Base-by-base conservation (phyloP, 768 basidiomycete genomes). In the Hydnomerulius pinastri region DNA sequence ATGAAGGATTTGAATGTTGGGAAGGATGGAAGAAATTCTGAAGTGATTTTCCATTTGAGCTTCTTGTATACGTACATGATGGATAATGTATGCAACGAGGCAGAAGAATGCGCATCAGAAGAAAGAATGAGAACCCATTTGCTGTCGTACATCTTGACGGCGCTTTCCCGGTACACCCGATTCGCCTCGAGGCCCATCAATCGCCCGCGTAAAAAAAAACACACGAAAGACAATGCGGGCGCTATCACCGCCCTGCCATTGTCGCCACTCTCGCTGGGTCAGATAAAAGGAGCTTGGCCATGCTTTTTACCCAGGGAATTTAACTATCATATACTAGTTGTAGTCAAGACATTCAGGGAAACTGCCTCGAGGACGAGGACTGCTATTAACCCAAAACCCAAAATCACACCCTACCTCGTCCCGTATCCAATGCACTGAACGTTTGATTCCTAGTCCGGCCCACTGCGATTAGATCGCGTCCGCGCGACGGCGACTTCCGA, bases 181-280 rank as follows among this genome's bases (percentile, higher is more conserved):
- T 15, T 49, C 21, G 65, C 67, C 65, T 67, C 67, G 67, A 65
- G 65, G 67, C 51, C n/a, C 15, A 32, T 48, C 17, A 48, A 25
- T 20, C 20, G 24, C n/a, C 41, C 41, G 48, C 45, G 36, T 60
- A 50, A 28, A 53, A 51, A 57, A 35, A 61, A 46, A 46, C 7
- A 44, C 29, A 53, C 38, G 30, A 40, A 27, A 36, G 30, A 63
- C 58, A 54, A 54, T 63, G 46, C 24, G 15, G 5, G 15, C 18
- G 37, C 46, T 48, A 21, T 49, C 20, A 17, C 17, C n/a, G n/a
- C n/a, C 23, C 25, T 33, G 17, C 25, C 13, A 50, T 50, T 50
- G 49, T 46, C 30, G 17, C 30, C 6, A 24, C 39, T 24, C 11
- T n/a, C n/a, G n/a, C n/a, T n/a, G n/a, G n/a, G n/a, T n/a, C n/a